Evolutionary conservation across 2,329 filamentous ascomycete genomes (phyloP), one percentile per base, ranked within the genome.

Genomic region (Sclerotinia borealis): DNA sequence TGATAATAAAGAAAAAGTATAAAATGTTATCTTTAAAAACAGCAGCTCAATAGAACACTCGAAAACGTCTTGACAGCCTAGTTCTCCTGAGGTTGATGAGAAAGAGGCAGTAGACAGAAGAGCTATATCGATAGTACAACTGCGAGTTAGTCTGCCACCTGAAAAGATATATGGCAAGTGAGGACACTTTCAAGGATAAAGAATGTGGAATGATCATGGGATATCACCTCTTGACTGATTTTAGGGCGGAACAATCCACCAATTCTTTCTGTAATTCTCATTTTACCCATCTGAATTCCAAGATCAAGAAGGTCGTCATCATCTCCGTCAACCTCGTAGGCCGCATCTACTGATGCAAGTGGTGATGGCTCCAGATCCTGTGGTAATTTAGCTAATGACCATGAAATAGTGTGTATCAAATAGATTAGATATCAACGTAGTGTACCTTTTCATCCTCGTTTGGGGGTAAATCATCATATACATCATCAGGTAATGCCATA

Each of bases 241-340:
- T 86, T 85, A 2, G 89, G 89, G 51, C 89, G 80, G 49, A 89
- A 86, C 68, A 90, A 83, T 0, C 89, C 89, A 19, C 90, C 90
- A 67, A 92, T 85, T 43, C 89, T 81, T 71, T 92, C 89, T 2
- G 87, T 91, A 65, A 92, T 85, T 64, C 84, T 83, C 81, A 92
- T 83, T 73, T 84, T 88, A 1, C 89, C 89, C 65, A 92, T 80
- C 67, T 83, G 82, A 64, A 92, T 83, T 2, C 89, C 90, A 31
- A 92, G 77, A 74, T 92, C 90, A 68, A 89, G 82, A 51, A 91
- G 76, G 64, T 90, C 87, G 72, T 88, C 79, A 27, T 85, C 85
- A 64, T 87, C 85, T 19, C 79, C 81, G 65, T 84, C 81, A 64
- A 85, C 82, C 64, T 88, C 87, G 72, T 91, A 91, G 3, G 84